Percentiles rank a stretch among this genome's conserved stretches.
Evolutionary conservation across 1,284 basidiomycete genomes (phyloP).

Genomic region (Sparassis latifolia): DNA sequence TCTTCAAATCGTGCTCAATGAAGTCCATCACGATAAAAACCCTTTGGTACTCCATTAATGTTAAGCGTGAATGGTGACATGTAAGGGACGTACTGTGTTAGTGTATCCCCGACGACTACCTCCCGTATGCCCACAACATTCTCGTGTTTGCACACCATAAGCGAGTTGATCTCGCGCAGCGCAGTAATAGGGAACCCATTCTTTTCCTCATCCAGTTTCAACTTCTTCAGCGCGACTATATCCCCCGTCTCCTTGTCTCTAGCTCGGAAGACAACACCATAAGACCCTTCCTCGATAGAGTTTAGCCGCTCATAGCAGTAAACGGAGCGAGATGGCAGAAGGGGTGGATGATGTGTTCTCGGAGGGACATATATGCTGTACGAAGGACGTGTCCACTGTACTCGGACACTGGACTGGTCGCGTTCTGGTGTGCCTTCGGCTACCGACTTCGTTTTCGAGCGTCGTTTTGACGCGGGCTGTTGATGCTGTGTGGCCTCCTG

Average conservation of each 20-base stretch:
- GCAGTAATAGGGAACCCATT: slow-evolving; percentile 98
- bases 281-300: slow-evolving; percentile 98
- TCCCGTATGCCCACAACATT: slow-evolving; percentile 95
- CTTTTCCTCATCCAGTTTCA: slow-evolving; percentile 97
- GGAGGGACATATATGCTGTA: slow-evolving; percentile 71
- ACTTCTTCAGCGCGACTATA: slow-evolving; percentile 94
- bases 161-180: slow-evolving; percentile 88
- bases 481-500: slow-evolving; percentile 10
- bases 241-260: slow-evolving; percentile 90
- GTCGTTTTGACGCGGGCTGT: slow-evolving; percentile 18
- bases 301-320: slow-evolving; percentile 92
- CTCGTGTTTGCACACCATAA: slow-evolving; percentile 89
- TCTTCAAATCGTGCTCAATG: slow-evolving; percentile 98
- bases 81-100: slow-evolving; percentile 85
- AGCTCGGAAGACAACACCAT: slow-evolving; percentile 96
- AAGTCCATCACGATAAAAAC: slow-evolving; percentile 99
- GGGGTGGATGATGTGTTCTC: slow-evolving; percentile 68
- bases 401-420: slow-evolving; percentile 2
- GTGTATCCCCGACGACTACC: slow-evolving; percentile 97
- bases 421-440: slow-evolving; percentile 12
- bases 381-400: slow-evolving; percentile 19
- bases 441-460: slow-evolving; percentile 14
- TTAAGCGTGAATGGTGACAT: background rate
- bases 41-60: slow-evolving; percentile 35
- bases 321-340: slow-evolving; percentile 82